These are phyloP conservation scores for Lactarius tabidus DNA, from an alignment of 768 basidiomycete species.

Conservation along the genomic window DNA sequence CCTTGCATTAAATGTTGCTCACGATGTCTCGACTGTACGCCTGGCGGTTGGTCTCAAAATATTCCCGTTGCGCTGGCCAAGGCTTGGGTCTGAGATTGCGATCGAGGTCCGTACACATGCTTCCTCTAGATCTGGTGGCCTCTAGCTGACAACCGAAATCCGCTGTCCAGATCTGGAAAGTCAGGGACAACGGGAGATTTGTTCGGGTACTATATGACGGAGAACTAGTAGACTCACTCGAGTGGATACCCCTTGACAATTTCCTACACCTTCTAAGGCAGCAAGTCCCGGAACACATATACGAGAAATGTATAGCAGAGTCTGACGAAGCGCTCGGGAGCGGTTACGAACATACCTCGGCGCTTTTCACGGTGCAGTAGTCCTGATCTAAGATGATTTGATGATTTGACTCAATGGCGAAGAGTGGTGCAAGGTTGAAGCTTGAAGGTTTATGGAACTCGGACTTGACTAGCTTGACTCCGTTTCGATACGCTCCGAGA, in stretches of 20 bases:
- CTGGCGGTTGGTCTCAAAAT: constrained; percentile 36
- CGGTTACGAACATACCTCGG: too few relatives aligned
- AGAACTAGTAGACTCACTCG: constrained; percentile 34
- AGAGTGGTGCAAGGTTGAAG: not conserved
- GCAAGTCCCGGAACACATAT: constrained; percentile 36
- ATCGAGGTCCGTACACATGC: constrained; percentile 41
- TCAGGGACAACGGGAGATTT: constrained; percentile 27
- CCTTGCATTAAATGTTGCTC: constrained; percentile 41
- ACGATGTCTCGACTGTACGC: constrained; percentile 41
- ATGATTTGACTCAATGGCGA: not conserved
- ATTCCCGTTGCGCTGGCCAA: constrained; percentile 40
- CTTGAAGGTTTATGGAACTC: not conserved
- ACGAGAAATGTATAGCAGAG: constrained; percentile 23
- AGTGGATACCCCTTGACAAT: constrained; percentile 35
- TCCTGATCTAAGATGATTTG: not conserved
- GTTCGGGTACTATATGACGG: constrained; percentile 45
- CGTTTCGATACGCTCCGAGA: too few relatives aligned
- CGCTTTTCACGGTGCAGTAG: not conserved
- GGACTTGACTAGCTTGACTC: too few relatives aligned
- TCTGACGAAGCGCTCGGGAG: not conserved
- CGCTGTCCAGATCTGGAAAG: constrained; percentile 37
- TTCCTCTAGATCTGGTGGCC: not conserved
- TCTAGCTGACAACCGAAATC: not conserved
- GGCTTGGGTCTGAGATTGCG: constrained; percentile 42
- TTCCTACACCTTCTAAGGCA: constrained; percentile 35